Evolutionary conservation across 352 stramenopile genomes (phyloP), one percentile per base, ranked within the genome.

Genomic region (Pythium apleroticum): DNA sequence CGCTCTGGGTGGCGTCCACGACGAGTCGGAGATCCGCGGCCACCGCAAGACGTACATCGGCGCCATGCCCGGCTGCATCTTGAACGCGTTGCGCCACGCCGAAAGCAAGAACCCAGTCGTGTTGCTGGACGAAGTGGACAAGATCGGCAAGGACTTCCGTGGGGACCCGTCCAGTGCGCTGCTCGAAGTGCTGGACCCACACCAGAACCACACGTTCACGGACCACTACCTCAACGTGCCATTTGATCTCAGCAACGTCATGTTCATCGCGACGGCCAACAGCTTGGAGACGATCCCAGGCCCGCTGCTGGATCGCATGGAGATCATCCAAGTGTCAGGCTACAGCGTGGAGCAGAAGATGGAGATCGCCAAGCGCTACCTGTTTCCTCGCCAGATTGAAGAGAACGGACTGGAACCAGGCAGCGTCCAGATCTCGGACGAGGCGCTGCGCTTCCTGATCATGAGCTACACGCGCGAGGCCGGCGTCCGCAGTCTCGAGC

Each of bases 11-110:
- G 86, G 84, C 35, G 84, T 95, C 30, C 81, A 89, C 33, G 86
- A 96, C 53, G 86, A 94, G 41, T 91, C 86, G 0, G 88, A 95
- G 63, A 93, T 96, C 55, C 81, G 86, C 25, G 88, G 88, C 25
- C 86, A 96, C 57, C 81, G 88, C 55, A 90, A 91, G 71, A 95
- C 86, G 39, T 96, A 96, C 68, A 87, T 96, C 69, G 86, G 88
- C 30, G 88, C 88, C 2, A 91, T 96, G 88, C 84, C 88, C 19
- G 86, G 88, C 0, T 90, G 80, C 48, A 90, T 96, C n/a, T 57
- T 96, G 24, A 87, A 90, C 45, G 81, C 85, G 0, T 73, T 96
- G 24, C 80, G 83, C 6, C 84, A 90, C 46, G 83, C 85, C 20
- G 80, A 90, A 61, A 90, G 75, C 19, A 78, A 79, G 57, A 94